These are phyloP conservation scores for Cercospora sp. DNA, from an alignment of 2,329 filamentous ascomycete genomes.

Conservation along the genomic window DNA sequence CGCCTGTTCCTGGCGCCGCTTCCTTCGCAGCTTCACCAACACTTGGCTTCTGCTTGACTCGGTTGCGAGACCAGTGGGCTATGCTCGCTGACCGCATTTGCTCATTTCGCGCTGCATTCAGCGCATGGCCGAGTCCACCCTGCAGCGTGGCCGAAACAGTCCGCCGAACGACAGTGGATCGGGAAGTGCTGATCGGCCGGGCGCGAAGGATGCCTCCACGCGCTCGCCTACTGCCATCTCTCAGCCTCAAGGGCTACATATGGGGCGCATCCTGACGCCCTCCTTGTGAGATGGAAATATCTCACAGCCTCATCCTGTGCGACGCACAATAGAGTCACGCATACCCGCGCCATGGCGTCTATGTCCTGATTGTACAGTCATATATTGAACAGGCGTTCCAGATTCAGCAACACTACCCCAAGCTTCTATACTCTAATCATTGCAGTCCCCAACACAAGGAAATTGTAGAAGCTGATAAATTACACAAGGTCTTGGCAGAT, in stretches of 20 bases:
- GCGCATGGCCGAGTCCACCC: neutral
- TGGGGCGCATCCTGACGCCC: slow-evolving; percentile 9
- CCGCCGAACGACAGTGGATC: neutral
- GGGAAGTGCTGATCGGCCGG: neutral
- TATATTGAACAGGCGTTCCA: neutral
- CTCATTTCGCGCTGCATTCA: neutral
- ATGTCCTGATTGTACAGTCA: neutral
- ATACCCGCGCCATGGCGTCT: neutral
- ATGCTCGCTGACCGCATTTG: neutral
- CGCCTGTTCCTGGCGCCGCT: neutral
- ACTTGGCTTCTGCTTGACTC: neutral
- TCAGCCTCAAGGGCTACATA: slow-evolving; percentile 14
- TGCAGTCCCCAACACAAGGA: neutral
- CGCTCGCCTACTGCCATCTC: slow-evolving; percentile 2
- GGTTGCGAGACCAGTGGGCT: neutral
- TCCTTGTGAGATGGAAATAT: neutral
- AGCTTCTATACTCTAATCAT: neutral
- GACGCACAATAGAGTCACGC: neutral
- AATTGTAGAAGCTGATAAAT: neutral
- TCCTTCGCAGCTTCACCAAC: too few relatives aligned
- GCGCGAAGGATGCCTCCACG: slow-evolving; percentile 16
- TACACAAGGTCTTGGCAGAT: neutral
- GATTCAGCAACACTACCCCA: neutral
- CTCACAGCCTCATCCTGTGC: slow-evolving; percentile 6
- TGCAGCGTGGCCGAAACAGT: neutral